Evolutionary conservation across 2,329 filamentous ascomycete species (phyloP).

Genomic region (Talaromyces sp.): DNA sequence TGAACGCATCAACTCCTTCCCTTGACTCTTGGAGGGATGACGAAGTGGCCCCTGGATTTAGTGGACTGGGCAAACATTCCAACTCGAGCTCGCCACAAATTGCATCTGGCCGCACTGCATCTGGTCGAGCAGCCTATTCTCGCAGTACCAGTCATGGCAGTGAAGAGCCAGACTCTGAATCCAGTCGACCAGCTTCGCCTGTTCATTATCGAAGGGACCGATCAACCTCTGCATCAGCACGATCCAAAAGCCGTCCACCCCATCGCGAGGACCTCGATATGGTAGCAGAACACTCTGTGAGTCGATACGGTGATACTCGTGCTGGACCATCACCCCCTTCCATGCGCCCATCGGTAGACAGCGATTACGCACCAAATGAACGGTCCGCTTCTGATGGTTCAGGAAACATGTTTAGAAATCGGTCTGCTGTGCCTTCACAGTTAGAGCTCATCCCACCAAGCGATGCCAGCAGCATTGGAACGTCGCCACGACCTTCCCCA

Average conservation of each 20-base stretch:
- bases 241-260: slow-evolving; percentile 53
- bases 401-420: slow-evolving; percentile 39
- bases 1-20: slow-evolving; percentile 36
- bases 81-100: slow-evolving; percentile 41
- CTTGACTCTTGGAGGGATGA: slow-evolving; percentile 40
- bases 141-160: slow-evolving; percentile 26
- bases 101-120: slow-evolving; percentile 17
- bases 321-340: slow-evolving; percentile 33
- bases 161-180: slow-evolving; percentile 36
- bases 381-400: slow-evolving; percentile 40
- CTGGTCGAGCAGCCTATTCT: slow-evolving; percentile 18
- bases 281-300: slow-evolving; percentile 46
- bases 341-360: slow-evolving; percentile 38
- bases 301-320: slow-evolving; percentile 27
- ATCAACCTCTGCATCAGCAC: slow-evolving; percentile 54
- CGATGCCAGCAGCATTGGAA: slow-evolving; percentile 36
- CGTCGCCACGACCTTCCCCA: slow-evolving; percentile 44
- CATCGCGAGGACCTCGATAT: slow-evolving; percentile 54
- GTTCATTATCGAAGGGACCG: slow-evolving; percentile 48
- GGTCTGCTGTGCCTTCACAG: slow-evolving; percentile 33
- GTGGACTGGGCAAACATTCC: slow-evolving; percentile 33
- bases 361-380: slow-evolving; percentile 30
- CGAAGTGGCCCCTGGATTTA: slow-evolving; percentile 30
- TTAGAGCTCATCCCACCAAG: slow-evolving; percentile 30
- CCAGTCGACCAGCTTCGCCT: slow-evolving; percentile 37